These are phyloP conservation scores for Cystobasidium ongulense DNA, from an alignment of 768 basidiomycete species.

Conservation along the genomic window DNA sequence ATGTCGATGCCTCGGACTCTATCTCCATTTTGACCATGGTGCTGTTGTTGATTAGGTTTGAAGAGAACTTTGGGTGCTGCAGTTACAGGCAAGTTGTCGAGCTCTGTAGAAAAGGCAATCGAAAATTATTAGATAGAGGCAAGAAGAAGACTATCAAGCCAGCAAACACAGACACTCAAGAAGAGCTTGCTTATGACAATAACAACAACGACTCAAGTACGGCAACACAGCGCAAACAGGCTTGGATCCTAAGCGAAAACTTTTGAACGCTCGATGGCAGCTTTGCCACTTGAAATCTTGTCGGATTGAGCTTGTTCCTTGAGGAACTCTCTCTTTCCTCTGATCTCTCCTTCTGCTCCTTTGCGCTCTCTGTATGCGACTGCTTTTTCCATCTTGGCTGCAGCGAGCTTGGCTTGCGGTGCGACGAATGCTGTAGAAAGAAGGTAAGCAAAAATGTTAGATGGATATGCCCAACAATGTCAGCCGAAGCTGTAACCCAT, in stretches of 20 bases:
- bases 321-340: slow-evolving; percentile 58
- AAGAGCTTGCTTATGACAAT: not conserved
- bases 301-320: slow-evolving; percentile 61
- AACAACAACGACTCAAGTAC: not conserved
- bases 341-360: slow-evolving; percentile 62
- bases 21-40: slow-evolving; percentile 20
- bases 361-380: slow-evolving; percentile 74
- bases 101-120: not conserved
- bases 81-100: not conserved
- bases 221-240: not conserved
- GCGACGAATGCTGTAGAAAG: slow-evolving; percentile 75
- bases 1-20: not conserved
- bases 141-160: not conserved
- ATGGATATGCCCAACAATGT: not conserved
- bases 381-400: slow-evolving; percentile 63
- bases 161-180: not conserved
- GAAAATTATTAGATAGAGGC: not conserved
- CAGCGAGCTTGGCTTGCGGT: slow-evolving; percentile 68
- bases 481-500: slow-evolving; percentile 13
- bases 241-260: slow-evolving; percentile 63
- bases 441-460: not conserved
- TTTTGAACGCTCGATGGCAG: slow-evolving; percentile 62
- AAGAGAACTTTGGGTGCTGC: not conserved
- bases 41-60: not conserved
- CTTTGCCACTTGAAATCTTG: slow-evolving; percentile 6